Conservation (phyloP, 805 yeast genomes). For the Maudiozyma turicensis region DNA sequence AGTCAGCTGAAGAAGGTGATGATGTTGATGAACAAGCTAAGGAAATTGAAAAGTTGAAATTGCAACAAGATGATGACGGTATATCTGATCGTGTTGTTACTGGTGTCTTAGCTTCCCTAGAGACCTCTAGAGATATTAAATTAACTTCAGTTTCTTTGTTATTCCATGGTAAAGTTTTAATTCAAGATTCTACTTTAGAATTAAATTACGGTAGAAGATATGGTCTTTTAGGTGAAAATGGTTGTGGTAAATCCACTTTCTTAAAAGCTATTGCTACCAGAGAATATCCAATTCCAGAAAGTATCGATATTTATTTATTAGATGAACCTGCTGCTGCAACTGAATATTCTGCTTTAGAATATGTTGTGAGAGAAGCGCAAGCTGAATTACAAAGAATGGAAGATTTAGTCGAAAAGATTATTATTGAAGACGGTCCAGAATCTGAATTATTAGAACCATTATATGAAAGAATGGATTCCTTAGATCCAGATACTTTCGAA, state of each 20-base stretch:
- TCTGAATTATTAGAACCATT: slow-evolving; percentile 72
- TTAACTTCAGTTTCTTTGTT: slow-evolving; percentile 79
- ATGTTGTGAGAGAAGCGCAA: slow-evolving; percentile 96
- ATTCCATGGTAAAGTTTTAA: slow-evolving; percentile 94
- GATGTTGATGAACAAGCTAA: slow-evolving; percentile 58
- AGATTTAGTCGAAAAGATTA: slow-evolving; percentile 79
- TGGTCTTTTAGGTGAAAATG: slow-evolving; percentile 96
- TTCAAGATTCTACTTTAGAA: slow-evolving; percentile 87
- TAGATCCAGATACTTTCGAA: slow-evolving; percentile 96
- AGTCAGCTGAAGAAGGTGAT: slow-evolving; percentile 33
- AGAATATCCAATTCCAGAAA: slow-evolving; percentile 91
- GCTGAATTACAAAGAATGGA: slow-evolving; percentile 83
- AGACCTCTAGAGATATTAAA: slow-evolving; percentile 89
- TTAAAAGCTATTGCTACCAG: slow-evolving; percentile 89
- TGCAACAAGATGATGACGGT: slow-evolving; percentile 91
- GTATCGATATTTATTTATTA: slow-evolving; percentile 81
- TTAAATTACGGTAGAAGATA: slow-evolving; percentile 95
- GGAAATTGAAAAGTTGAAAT: slow-evolving; percentile 74
- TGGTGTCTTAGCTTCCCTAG: slow-evolving; percentile 86
- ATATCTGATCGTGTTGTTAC: slow-evolving; percentile 95
- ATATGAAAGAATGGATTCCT: slow-evolving; percentile 88
- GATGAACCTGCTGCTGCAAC: slow-evolving; percentile 97
- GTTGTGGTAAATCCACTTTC: slow-evolving; percentile 97
- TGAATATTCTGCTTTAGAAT: slow-evolving; percentile 85
- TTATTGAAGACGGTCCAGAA: slow-evolving; percentile 92